Base-by-base conservation (phyloP, 768 basidiomycete species). In the Tylopilus intermedius region DNA sequence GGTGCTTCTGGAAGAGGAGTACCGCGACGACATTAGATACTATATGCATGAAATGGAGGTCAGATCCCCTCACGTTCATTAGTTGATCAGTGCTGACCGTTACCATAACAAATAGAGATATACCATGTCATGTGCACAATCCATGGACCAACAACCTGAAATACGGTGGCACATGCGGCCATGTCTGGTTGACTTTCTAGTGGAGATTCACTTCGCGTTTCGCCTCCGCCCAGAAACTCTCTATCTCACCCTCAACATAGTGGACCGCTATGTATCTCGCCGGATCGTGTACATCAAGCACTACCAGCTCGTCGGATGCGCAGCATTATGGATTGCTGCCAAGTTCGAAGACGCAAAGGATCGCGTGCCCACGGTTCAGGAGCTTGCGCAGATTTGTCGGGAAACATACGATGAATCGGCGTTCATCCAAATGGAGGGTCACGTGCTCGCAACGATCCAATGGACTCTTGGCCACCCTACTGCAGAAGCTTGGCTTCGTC, bases 31-130 rank as follows among this genome's bases (percentile, higher is more conserved):
- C 65, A 94, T 98, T 53, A 79, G 83, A 52, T 79, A 76, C 50
- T 96, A 97, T 74, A 97, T 98, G 96, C 87, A 89, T 69, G 84
- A 90, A 68, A 96, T 96, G 92, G 95, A 99, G 91, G 96, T 97
- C 61, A 73, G 90, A 76, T 29, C 35, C 11, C 33, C 49, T 37
- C 22, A 24, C 29, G 14, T 7, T 37, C 15, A 14, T 37, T 11
- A 47, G 56, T 49, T 8, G 4, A 32, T 22, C 38, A 24, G 29
- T 58, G 22, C 49, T 58, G 53, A 61, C 47, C n/a, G 47, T 47
- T 45, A 45, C 10, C 38, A 2, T 35, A 7, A 30, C 22, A 32
- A 52, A 53, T 29, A 94, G 94, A 80, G 79, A 53, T 82, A 70
- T 62, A 98, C 95, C 35, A 88, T 90, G 81, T 89, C 89, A 27